Base-by-base conservation (phyloP, 176 grass and related monocot species). In the Triticum timopheevii region DNA sequence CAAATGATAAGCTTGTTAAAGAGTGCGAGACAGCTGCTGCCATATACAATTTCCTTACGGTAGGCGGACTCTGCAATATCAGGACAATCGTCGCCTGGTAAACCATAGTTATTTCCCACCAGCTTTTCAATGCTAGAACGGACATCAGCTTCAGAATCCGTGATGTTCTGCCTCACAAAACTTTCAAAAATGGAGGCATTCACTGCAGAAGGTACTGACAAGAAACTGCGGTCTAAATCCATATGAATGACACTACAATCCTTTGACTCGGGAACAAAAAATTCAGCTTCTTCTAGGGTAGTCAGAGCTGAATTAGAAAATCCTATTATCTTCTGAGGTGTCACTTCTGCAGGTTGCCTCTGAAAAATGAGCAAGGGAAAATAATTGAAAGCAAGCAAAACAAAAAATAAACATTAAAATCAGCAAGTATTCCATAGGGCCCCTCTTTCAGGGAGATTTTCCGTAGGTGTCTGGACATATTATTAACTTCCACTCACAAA, bases 1-100 rank as follows among this genome's bases (percentile, higher is more conserved):
- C 96, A 94, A 85, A 91, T 92, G 62, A 94, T 86, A 27, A 98
- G 90, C 79, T 94, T 98, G 66, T 96, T 96, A 84, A 98, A 96
- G 77, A 98, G 96, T 61, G 92, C 73, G 52, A 95, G 67, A 88
- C 86, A 88, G 61, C 85, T 94, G 77, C 89, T 98, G n/a, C 88
- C 93, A 69, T 87, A 95, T 15, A 93, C 90, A 74, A 92, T 89
- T 82, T 98, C 70, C 70, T 73, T 24, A 73, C 10, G 4, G 36
- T 24, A 72, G 5, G 22, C 10, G 28, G 8, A 1, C 5, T 42
- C 22, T 72, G 22, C 22, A n/a, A 23, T 72, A 22, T 42, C 96
- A 82, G 88, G 89, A 83, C 45, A 81, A 62, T 49, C 31, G 77
- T 91, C 92, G 59, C 62, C 75, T 5, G 74, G 73, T 73, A 95